Evolutionary conservation across 768 basidiomycete genomes (phyloP), one percentile per base, ranked within the genome.

Genomic region (Serendipita vermifera): DNA sequence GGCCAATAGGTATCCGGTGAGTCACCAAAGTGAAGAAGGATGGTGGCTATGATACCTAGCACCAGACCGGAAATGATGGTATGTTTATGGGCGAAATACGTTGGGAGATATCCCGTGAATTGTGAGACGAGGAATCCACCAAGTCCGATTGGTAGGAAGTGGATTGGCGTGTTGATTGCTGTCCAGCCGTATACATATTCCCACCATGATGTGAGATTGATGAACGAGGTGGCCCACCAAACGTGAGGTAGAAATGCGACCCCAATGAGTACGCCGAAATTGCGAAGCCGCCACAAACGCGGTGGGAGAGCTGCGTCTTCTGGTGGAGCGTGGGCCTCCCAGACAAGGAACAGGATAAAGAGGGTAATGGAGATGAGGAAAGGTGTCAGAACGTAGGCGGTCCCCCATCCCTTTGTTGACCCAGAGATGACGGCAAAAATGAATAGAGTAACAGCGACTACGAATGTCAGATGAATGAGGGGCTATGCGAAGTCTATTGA

Each of bases 321-420:
- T 15, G 61, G 60, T 1, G 72, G 73, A 13, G 77, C 63, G 0
- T 60, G 38, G 6, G 70, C 64, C 60, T 81, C 78, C 71, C 73
- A 80, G 53, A 70, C 66, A 65, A 81, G 76, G 68, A 81, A 81
- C 1, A 54, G 64, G 26, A 65, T 60, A 33, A 66, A 62, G 9
- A 75, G 58, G 7, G 72, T 32, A 56, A 77, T 62, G 3, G 77
- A 73, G 31, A 79, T 59, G 7, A 77, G 62, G 36, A 81, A 65
- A 0, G 75, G 72, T 3, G 65, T 68, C 43, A 80, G 63, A 56
- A 79, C 75, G 15, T 63, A 58, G 3, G 75, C 69, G 1, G 70
- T 63, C 3, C 62, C 63, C 80, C 80, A 81, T 22, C 79, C 77
- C 51, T 64, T 64, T 15, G 70, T 68, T 3, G 79, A 72, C 20